Percentiles rank a stretch among this genome's conserved stretches.
phyloP scores from a whole-genome alignment of 75 land plant genomes.

The Chamaecyparis obtusa region DNA sequence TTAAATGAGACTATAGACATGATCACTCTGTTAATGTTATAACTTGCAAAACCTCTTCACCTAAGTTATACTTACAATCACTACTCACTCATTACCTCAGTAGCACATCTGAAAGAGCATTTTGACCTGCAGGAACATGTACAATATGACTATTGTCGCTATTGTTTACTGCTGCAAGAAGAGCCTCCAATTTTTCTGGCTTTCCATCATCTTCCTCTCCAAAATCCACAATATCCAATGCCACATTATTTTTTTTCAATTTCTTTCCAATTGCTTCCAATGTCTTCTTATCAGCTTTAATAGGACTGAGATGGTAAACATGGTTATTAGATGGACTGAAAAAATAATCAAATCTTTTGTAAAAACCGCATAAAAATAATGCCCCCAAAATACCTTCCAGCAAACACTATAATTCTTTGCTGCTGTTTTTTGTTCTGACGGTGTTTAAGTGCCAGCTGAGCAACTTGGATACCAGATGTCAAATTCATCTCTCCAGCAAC shows the following conservation, averaged over 20 bases:
- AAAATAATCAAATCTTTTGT: neutral
- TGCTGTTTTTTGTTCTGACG: conserved; percentile 96
- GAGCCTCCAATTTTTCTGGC: conserved; percentile 76
- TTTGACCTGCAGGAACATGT: conserved; percentile 77
- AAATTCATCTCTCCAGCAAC: conserved; percentile 82
- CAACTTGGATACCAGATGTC: conserved; percentile 90
- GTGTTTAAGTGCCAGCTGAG: conserved; percentile 94
- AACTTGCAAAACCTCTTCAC: neutral
- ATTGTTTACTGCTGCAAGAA: conserved; percentile 76
- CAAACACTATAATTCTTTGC: conserved; percentile 90
- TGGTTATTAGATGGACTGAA: neutral
- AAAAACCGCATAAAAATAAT: conserved; percentile 5
- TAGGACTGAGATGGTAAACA: conserved; percentile 50
- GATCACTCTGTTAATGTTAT: neutral
- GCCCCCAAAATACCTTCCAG: conserved; percentile 62
- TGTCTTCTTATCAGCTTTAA: conserved; percentile 72
- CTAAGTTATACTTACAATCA: neutral
- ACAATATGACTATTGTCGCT: conserved; percentile 92
- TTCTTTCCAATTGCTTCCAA: conserved; percentile 88
- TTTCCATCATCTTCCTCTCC: conserved; percentile 93
- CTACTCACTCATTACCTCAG: conserved; percentile 40
- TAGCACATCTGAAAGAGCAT: conserved; percentile 81
- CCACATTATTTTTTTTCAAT: conserved; percentile 90
- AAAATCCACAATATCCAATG: conserved; percentile 85
- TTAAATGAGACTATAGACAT: neutral